phyloP scores from a whole-genome alignment of 495 filamentous ascomycete species.

The Melanomma pulvis-pyrius region DNA sequence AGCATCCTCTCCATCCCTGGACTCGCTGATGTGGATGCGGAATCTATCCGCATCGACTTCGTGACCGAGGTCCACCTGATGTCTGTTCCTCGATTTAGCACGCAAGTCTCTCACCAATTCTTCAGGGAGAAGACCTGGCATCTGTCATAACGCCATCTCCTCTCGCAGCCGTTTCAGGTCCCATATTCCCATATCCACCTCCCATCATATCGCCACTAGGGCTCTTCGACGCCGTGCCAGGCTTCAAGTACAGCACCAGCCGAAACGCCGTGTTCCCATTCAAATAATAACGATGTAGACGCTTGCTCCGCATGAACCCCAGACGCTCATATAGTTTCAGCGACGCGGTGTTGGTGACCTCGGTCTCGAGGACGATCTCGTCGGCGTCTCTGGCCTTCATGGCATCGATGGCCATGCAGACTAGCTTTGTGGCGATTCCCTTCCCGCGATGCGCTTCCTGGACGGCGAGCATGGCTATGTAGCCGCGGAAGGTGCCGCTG shows the following conservation, averaged over 20 bases:
- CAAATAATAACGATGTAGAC: constrained; percentile 92
- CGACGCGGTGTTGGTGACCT: constrained; percentile 88
- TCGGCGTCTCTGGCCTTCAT: constrained; percentile 86
- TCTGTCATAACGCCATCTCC: neutral
- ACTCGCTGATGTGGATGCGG: neutral
- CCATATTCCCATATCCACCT: neutral
- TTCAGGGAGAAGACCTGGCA: neutral
- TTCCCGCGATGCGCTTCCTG: constrained; percentile 73
- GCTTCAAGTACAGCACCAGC: constrained; percentile 80
- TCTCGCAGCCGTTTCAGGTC: neutral
- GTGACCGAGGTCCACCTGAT: too few relatives aligned
- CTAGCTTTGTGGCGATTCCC: constrained; percentile 89
- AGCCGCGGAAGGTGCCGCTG: constrained; percentile 80
- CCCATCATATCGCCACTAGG: constrained; percentile 3
- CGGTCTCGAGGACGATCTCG: constrained; percentile 96
- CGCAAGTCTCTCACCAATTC: neutral
- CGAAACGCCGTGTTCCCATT: constrained; percentile 96
- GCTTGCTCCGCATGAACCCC: constrained; percentile 91
- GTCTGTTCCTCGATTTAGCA: neutral
- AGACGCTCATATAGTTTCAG: constrained; percentile 93
- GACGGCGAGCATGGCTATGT: constrained; percentile 98
- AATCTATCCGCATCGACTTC: neutral
- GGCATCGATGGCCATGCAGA: constrained; percentile 86
- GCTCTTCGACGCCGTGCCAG: constrained; percentile 47
- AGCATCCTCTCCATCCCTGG: neutral